Conservation (phyloP, 495 filamentous ascomycete species). For the Aspergillus diversus region DNA sequence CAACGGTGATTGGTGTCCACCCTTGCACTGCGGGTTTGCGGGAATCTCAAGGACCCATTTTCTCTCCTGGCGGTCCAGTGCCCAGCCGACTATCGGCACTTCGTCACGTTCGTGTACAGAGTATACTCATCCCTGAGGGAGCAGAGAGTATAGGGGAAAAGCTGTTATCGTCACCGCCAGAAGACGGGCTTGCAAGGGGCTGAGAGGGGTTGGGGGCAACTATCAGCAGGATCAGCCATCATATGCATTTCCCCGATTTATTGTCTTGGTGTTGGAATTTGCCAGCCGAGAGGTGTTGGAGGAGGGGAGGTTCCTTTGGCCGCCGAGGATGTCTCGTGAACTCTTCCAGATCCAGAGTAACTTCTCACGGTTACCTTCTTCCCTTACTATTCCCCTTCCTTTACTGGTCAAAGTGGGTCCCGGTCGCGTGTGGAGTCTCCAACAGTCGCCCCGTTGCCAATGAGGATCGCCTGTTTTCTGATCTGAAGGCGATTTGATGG, state of each 20-base stretch:
- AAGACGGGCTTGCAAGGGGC: constrained; percentile 12
- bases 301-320: not conserved
- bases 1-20: constrained; percentile 26
- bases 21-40: not conserved
- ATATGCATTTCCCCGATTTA: constrained; percentile 5
- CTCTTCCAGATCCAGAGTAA: constrained; percentile 23
- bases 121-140: not conserved
- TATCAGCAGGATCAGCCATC: not conserved
- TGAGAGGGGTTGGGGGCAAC: not conserved
- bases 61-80: not conserved
- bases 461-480: constrained; percentile 16
- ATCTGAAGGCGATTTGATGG: constrained; percentile 7
- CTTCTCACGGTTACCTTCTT: not conserved
- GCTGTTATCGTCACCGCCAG: constrained; percentile 14
- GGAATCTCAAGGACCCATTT: not conserved
- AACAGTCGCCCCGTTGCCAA: constrained; percentile 17
- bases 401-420: constrained; percentile 8
- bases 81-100: not conserved
- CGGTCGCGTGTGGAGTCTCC: constrained; percentile 14
- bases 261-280: constrained; percentile 4
- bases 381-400: not conserved
- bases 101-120: not conserved
- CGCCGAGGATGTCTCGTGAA: constrained; percentile 23
- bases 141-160: not conserved
- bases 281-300: not conserved